Base-by-base conservation (phyloP, 345 rosid species). In the Gossypium thurberi region DNA sequence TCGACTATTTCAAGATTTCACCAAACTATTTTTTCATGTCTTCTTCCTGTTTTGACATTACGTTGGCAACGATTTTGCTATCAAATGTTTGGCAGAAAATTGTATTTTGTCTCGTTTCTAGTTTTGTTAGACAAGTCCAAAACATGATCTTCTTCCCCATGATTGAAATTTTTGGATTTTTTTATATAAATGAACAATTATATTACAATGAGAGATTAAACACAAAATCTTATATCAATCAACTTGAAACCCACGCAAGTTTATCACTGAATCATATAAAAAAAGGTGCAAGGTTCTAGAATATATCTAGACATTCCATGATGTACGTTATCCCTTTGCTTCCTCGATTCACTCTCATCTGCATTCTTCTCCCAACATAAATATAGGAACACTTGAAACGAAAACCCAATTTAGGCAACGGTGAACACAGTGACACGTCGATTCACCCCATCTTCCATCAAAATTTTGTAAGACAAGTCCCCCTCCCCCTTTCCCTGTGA, bases 361-460 rank as follows among this genome's bases (percentile, higher is more conserved):
- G 6, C 40, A 18, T 62, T 33, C 47, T 37, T 25, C 7, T 33
- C 7, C 40, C 40, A 5, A 33, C 7, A 33, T 33, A 44, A 8
- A 44, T 44, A 10, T 44, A 44, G 12, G 12, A 44, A 1, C 47
- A 44, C 47, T 10, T 6, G 8, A 10, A 18, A 14, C 1, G 6
- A 9, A 42, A 14, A 60, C 0, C 20, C 65, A 7, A 37, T 53
- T 53, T 10, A 43, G n/a, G 53, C 33, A 20, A 43, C 12, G 53
- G 37, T 43, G 11, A 44, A 1, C 70, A 18, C 53, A 28, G 17
- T 15, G 82, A 63, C 79, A 74, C 78, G 65, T 79, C 68, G 33
- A 4, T 61, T 61, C 59, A 20, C 37, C 70, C 59, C 50, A 53
- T 62, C 21, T 60, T 21, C 59, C 55, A 15, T n/a, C 60, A 33